Conservation (phyloP, 805 yeast species). For the Wickerhamomyces subpelliculosus region DNA sequence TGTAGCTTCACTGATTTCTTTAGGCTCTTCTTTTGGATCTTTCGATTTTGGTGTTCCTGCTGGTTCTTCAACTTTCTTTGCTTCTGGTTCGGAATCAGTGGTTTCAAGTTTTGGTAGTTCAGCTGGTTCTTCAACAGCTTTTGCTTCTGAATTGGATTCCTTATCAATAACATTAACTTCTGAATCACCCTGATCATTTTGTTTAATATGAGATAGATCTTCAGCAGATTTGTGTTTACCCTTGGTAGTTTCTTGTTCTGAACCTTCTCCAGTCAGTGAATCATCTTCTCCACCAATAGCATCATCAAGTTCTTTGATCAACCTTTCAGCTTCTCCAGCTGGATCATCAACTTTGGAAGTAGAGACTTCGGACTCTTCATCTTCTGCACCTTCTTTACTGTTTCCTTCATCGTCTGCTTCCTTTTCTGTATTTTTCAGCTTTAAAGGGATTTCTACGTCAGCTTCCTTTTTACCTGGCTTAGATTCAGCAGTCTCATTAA, state of each 20-base stretch:
- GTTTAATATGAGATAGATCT: not conserved
- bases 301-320: conserved; percentile 15
- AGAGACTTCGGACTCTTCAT: conserved; percentile 9
- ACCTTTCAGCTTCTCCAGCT: conserved; percentile 17
- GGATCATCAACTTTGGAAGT: conserved; percentile 15
- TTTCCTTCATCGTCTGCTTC: not conserved
- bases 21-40: not conserved
- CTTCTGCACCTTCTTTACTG: no score
- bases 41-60: no score
- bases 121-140: not conserved
- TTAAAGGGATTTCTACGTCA: conserved; percentile 4
- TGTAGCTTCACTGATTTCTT: not conserved
- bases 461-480: no score
- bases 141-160: not conserved
- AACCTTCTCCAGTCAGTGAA: not conserved
- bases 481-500: conserved; percentile 1
- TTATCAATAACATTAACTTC: conserved; percentile 3
- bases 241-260: not conserved
- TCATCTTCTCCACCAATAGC: conserved; percentile 6
- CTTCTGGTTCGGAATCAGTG: not conserved
- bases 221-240: not conserved
- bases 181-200: conserved; percentile 1
- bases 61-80: conserved; percentile 1
- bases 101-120: conserved; percentile 1
- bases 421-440: not conserved